Evolutionary conservation across 192 early-diverging fungal species (phyloP).

Genomic region (Linderina pennispora): DNA sequence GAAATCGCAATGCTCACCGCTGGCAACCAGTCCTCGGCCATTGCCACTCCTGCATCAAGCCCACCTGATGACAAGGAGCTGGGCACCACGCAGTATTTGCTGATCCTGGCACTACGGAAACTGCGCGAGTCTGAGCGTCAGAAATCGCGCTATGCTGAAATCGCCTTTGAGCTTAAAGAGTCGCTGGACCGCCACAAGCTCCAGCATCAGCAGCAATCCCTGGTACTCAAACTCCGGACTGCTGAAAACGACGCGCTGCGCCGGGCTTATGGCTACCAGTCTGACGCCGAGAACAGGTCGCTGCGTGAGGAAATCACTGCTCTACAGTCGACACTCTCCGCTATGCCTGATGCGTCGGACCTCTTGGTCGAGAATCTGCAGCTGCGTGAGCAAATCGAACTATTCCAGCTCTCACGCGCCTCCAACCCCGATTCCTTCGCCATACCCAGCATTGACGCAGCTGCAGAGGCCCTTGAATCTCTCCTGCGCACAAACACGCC

Average conservation of each 20-base stretch:
- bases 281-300: slow-evolving; percentile 31
- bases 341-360: slow-evolving; percentile 36
- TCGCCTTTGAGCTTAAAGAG: slow-evolving; percentile 42
- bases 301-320: slow-evolving; percentile 38
- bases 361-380: slow-evolving; percentile 39
- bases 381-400: slow-evolving; percentile 27
- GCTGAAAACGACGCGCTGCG: slow-evolving; percentile 24
- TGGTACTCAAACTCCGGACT: slow-evolving; percentile 33
- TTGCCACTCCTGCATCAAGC: not conserved
- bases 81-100: slow-evolving; percentile 32
- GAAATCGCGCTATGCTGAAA: slow-evolving; percentile 43
- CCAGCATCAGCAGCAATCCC: slow-evolving; percentile 35
- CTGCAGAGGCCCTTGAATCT: slow-evolving; percentile 12
- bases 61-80: slow-evolving; percentile 16
- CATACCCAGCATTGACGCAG: too few species aligned
- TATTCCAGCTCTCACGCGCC: not conserved
- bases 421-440: slow-evolving; percentile 6
- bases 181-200: slow-evolving; percentile 30
- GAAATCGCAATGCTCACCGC: slow-evolving; percentile 5
- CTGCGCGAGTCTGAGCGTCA: slow-evolving; percentile 48
- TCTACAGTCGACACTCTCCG: slow-evolving; percentile 24
- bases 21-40: not conserved
- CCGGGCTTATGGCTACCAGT: slow-evolving; percentile 13
- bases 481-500: slow-evolving; percentile 14
- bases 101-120: slow-evolving; percentile 47